Evolutionary conservation across 495 filamentous ascomycete species (phyloP).

Genomic region (Penicillium arizonense): DNA sequence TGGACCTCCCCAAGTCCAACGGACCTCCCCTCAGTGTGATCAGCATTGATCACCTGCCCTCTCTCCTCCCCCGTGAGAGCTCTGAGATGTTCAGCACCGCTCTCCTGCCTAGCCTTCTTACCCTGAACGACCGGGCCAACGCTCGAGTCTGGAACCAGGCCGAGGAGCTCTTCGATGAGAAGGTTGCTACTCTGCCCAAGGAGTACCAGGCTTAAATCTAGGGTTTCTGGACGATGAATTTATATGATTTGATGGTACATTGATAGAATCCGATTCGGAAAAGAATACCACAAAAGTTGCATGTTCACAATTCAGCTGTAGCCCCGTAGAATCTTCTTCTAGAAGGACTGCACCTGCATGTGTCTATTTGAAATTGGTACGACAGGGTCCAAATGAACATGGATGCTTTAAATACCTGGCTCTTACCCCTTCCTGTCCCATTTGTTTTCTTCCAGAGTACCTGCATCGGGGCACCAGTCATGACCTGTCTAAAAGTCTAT

Average conservation of each 20-base stretch:
- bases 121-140: slow-evolving; percentile 70
- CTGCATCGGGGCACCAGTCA: too few relatives aligned
- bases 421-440: neutral
- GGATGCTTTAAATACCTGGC: neutral
- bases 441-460: neutral
- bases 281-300: slow-evolving; percentile 18
- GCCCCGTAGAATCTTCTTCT: neutral
- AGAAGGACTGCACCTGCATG: neutral
- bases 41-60: slow-evolving; percentile 89
- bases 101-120: slow-evolving; percentile 74
- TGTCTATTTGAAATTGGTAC: neutral
- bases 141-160: slow-evolving; percentile 79
- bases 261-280: slow-evolving; percentile 16
- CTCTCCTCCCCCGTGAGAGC: slow-evolving; percentile 80
- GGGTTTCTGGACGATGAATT: slow-evolving; percentile 6
- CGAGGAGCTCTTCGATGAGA: slow-evolving; percentile 80
- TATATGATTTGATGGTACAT: slow-evolving; percentile 18
- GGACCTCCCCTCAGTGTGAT: slow-evolving; percentile 71
- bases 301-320: neutral
- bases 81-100: slow-evolving; percentile 82
- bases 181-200: slow-evolving; percentile 70
- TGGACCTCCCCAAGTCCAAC: slow-evolving; percentile 49
- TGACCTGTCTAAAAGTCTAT: neutral
- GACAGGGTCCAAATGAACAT: neutral
- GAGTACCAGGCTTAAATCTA: slow-evolving; percentile 16